Base-by-base conservation (phyloP, 768 basidiomycete species). In the Rhizopogon vinicolor region DNA sequence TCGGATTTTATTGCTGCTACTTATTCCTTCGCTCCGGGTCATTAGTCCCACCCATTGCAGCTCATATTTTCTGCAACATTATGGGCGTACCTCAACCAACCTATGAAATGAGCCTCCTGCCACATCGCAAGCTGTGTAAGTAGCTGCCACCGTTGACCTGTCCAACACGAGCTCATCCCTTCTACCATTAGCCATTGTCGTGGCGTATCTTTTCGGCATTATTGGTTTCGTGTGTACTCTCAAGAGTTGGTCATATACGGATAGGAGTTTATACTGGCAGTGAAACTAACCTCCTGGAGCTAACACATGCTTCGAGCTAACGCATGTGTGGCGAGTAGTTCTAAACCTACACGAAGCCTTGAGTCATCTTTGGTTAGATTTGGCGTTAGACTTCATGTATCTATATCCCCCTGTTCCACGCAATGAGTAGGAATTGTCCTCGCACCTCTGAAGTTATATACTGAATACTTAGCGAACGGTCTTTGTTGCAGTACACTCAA, bases 1-100 rank as follows among this genome's bases (percentile, higher is more conserved):
- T 98, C 62, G 97, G 97, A 4, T 90, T 87, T 69, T 89, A 89
- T 70, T 86, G 85, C 22, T 81, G 91, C 4, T 97, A 84, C 70
- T 79, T 97, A 42, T 93, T 94, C 72, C 76, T 96, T 7, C 84
- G 89, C 48, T 93, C 94, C 4, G 84, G 87, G 14, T 94, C 93
- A 5, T 72, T 98, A 56, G 69, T 87, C 31, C 87, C 93, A 1
- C 77, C 94, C 2, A 78, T 94, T 53, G 70, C 80, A 8, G 84
- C 93, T 0, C 97, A 99, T 65, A 72, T 89, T 1, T 96, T 93
- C 66, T 98, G 97, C 76, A 99, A 99, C 65, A 68, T 89, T 49
- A 95, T 98, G 91, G 95, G 95, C 1, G 63, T 98, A 29, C 97
- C 96, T 2, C 78, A 85, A 51, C 78, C 87, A 25, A 64, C 59